Conservation (phyloP, 2,329 filamentous ascomycete species). For the Claviceps maximensis region DNA sequence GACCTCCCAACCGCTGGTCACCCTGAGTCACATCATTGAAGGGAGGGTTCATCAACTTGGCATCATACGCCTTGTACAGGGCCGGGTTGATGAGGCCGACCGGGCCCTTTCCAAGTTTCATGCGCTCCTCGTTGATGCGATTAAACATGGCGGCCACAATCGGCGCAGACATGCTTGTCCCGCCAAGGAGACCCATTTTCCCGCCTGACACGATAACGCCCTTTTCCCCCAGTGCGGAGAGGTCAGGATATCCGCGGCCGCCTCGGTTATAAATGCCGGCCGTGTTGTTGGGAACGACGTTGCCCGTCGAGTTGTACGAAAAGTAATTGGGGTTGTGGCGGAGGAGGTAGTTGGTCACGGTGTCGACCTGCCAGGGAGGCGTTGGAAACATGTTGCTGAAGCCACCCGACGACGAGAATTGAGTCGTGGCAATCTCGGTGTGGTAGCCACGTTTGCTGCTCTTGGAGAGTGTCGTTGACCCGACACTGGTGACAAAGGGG, state of each 20-base stretch:
- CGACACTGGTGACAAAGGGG: conserved; percentile 36
- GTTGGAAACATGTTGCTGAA: conserved; percentile 35
- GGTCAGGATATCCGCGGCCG: conserved; percentile 34
- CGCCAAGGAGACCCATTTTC: conserved; percentile 28
- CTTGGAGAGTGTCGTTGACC: conserved; percentile 27
- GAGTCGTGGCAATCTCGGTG: conserved; percentile 9
- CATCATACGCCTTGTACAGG: conserved; percentile 11
- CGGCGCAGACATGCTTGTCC: conserved; percentile 31
- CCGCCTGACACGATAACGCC: conserved; percentile 30
- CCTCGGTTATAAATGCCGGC: conserved; percentile 29
- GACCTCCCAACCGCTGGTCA: conserved; percentile 9
- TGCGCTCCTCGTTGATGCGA: conserved; percentile 18
- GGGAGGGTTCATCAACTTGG: conserved; percentile 1
- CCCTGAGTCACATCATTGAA: conserved; percentile 9
- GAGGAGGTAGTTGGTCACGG: conserved; percentile 8
- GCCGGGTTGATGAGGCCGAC: conserved; percentile 23
- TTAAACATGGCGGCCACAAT: conserved; percentile 21
- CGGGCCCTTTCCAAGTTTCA: conserved; percentile 15
- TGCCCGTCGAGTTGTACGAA: conserved; percentile 9
- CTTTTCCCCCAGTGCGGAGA: conserved; percentile 30
- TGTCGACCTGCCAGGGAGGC: conserved; percentile 32
- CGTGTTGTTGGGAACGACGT: conserved; percentile 6
- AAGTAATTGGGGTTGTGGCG: conserved; percentile 8
- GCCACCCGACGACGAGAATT: conserved; percentile 34
- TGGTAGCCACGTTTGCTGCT: conserved; percentile 5